Percentiles rank a stretch among this genome's conserved stretches.
These are phyloP conservation scores for Sugiyamaella mastotermitis DNA, from an alignment of 805 yeast species.

Conservation along the genomic window DNA sequence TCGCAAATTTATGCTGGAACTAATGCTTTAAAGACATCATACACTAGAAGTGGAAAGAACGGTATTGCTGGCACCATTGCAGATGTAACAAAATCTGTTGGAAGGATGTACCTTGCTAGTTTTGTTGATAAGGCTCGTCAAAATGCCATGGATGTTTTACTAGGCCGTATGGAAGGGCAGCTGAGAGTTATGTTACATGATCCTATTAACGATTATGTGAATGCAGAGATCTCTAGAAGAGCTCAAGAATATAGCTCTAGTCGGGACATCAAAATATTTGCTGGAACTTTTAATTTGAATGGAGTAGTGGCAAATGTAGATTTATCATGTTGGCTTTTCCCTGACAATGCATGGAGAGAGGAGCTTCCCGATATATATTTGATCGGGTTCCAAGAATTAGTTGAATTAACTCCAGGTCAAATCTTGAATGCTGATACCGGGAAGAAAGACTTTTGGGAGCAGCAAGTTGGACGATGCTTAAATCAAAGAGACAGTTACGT, in stretches of 20 bases:
- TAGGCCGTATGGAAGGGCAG: slow-evolving; percentile 77
- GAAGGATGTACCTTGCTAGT: slow-evolving; percentile 91
- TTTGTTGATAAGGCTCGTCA: slow-evolving; percentile 91
- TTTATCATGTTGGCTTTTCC: slow-evolving; percentile 75
- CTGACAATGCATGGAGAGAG: slow-evolving; percentile 31
- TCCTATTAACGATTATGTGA: slow-evolving; percentile 83
- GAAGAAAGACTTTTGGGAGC: slow-evolving; percentile 74
- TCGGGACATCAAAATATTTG: slow-evolving; percentile 56
- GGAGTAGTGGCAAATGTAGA: slow-evolving; percentile 60
- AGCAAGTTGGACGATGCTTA: slow-evolving; percentile 53
- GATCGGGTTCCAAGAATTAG: slow-evolving; percentile 91
- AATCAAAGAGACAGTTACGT: slow-evolving; percentile 54
- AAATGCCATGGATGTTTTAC: slow-evolving; percentile 74
- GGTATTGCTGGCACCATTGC: slow-evolving; percentile 94
- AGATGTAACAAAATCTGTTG: slow-evolving; percentile 93
- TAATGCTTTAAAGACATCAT: slow-evolving; percentile 91
- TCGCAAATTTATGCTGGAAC: slow-evolving; percentile 97
- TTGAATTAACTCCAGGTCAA: slow-evolving; percentile 88
- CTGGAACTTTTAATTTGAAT: slow-evolving; percentile 85
- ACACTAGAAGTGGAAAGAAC: slow-evolving; percentile 93
- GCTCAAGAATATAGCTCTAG: slow-evolving; percentile 51
- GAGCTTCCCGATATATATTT: slow-evolving; percentile 66
- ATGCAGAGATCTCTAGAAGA: slow-evolving; percentile 49
- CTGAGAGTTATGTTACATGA: slow-evolving; percentile 69
- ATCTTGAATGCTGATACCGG: slow-evolving; percentile 81